Evolutionary conservation across 2,329 filamentous ascomycete genomes (phyloP).

Genomic region (Pestalotiopsis sp.): DNA sequence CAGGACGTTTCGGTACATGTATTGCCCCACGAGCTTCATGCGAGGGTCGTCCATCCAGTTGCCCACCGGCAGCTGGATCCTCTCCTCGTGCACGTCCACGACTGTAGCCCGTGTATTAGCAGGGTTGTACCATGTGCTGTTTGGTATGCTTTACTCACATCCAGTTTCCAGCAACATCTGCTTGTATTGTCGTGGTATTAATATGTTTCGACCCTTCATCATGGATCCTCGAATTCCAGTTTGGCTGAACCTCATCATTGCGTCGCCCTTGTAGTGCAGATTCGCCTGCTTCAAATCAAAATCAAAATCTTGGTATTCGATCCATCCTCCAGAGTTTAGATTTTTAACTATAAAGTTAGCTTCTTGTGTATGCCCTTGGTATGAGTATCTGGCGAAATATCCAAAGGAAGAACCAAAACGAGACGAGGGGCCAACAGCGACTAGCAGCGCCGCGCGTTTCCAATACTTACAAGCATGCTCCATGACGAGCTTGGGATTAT

Average conservation of each 20-base stretch:
- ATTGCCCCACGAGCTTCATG: not conserved
- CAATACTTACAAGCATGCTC: not conserved
- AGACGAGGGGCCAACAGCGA: too few relatives aligned
- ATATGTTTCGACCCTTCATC: not conserved
- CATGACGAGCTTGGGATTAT: not conserved
- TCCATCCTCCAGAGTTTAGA: not conserved
- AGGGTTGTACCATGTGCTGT: not conserved
- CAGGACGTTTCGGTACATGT: not conserved
- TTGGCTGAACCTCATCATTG: not conserved
- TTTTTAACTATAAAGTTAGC: not conserved
- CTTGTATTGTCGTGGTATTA: not conserved
- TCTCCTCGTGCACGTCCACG: not conserved
- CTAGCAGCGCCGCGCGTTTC: not conserved
- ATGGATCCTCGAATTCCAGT: not conserved
- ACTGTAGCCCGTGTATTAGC: not conserved
- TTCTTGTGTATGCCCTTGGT: not conserved
- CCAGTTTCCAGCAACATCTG: not conserved
- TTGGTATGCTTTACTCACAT: not conserved
- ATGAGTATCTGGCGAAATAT: too few relatives aligned
- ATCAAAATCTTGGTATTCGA: not conserved
- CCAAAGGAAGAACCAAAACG: too few relatives aligned
- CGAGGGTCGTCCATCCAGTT: not conserved
- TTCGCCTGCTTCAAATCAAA: not conserved
- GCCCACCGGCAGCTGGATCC: not conserved
- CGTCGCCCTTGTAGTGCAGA: not conserved